Evolutionary conservation across 352 stramenopile genomes (phyloP).

Genomic region (Globisporangium rhizosaccharum): DNA sequence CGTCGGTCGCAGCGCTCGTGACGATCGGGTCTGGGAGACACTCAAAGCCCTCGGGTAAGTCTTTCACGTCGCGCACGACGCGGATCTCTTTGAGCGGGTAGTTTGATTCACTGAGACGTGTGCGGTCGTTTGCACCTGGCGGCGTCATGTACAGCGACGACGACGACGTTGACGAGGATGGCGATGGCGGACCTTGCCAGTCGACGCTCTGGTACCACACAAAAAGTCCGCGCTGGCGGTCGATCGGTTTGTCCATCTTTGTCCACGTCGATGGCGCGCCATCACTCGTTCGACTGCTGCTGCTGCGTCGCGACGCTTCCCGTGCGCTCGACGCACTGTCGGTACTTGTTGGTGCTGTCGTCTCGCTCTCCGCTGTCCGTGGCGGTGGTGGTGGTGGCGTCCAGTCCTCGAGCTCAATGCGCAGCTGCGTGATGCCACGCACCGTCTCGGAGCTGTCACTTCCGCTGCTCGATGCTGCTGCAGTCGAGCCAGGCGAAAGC

Average conservation of each 20-base stretch:
- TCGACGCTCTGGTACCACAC: slow-evolving; percentile 52
- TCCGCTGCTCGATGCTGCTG: background rate
- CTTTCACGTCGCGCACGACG: slow-evolving; percentile 58
- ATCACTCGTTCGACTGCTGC: slow-evolving; percentile 2
- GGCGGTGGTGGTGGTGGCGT: slow-evolving; percentile 1
- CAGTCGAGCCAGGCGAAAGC: background rate
- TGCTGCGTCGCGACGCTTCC: background rate
- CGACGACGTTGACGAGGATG: slow-evolving; percentile 8
- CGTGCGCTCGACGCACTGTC: background rate
- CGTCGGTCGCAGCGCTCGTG: slow-evolving; percentile 17
- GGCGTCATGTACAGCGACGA: slow-evolving; percentile 1
- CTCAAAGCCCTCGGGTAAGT: slow-evolving; percentile 67
- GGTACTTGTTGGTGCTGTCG: too few species aligned
- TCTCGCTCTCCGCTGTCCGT: too few species aligned
- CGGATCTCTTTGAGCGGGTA: slow-evolving; percentile 77
- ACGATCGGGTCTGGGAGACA: slow-evolving; percentile 42
- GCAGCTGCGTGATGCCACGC: slow-evolving; percentile 49
- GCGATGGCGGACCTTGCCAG: slow-evolving; percentile 17
- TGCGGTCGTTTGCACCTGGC: background rate
- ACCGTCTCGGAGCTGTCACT: slow-evolving; percentile 1
- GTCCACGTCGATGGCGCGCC: slow-evolving; percentile 23
- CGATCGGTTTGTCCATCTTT: slow-evolving; percentile 72
- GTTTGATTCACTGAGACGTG: slow-evolving; percentile 1
- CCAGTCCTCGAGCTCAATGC: slow-evolving; percentile 31
- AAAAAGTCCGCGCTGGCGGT: slow-evolving; percentile 51